phyloP scores from a whole-genome alignment of 768 basidiomycete genomes.

The Fistulinella prunicolor region DNA sequence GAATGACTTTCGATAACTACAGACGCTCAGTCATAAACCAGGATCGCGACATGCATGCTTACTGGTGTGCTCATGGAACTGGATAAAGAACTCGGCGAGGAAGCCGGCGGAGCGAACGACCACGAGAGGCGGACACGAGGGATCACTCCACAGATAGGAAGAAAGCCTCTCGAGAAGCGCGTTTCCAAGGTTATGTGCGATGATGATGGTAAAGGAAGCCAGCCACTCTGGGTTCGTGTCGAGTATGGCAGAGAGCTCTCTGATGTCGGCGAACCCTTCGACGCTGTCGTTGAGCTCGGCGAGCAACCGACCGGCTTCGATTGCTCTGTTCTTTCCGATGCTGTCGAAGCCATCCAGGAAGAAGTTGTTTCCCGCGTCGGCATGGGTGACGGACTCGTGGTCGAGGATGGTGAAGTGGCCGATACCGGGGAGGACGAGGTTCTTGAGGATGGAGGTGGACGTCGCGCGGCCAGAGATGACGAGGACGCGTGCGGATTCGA shows the following conservation, averaged over 20 bases:
- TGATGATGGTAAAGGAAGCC: constrained; percentile 69
- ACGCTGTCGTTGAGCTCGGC: constrained; percentile 88
- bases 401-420: constrained; percentile 96
- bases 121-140: constrained; percentile 63
- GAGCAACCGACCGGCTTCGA: constrained; percentile 74
- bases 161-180: constrained; percentile 56
- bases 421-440: constrained; percentile 93
- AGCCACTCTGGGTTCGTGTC: constrained; percentile 51
- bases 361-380: constrained; percentile 95
- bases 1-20: constrained; percentile 88
- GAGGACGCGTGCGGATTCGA: constrained; percentile 81
- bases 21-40: not conserved
- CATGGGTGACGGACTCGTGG: constrained; percentile 50
- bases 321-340: constrained; percentile 75
- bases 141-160: constrained; percentile 62
- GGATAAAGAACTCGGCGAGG: constrained; percentile 82
- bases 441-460: constrained; percentile 88
- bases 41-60: constrained; percentile 27
- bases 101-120: constrained; percentile 86
- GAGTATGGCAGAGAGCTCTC: constrained; percentile 57
- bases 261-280: constrained; percentile 58
- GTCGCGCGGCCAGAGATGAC: constrained; percentile 81
- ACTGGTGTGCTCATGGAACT: constrained; percentile 88
- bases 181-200: constrained; percentile 77
- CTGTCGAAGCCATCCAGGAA: constrained; percentile 78